Conservation (phyloP, 1,284 basidiomycete species). For the Pascua guehoae region DNA sequence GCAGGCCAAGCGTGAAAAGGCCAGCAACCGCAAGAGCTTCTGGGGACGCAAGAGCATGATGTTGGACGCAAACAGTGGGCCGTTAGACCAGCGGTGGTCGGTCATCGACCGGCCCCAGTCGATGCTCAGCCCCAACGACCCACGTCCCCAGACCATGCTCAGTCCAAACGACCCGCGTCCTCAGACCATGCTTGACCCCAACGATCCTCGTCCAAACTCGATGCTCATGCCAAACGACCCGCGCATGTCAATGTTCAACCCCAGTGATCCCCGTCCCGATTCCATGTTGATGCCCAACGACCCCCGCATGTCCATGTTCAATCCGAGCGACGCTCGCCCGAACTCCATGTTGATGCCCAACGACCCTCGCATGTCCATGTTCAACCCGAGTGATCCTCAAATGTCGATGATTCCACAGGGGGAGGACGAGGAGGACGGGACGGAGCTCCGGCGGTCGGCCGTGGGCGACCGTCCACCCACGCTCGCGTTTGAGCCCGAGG, state of each 20-base stretch:
- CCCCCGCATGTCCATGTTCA: constrained; percentile 4
- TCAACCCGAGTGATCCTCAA: neutral
- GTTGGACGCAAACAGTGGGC: neutral
- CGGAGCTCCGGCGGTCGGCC: neutral
- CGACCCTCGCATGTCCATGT: constrained; percentile 5
- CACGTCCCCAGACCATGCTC: neutral
- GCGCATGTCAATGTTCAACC: constrained; percentile 3
- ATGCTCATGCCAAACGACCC: neutral
- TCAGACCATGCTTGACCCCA: neutral
- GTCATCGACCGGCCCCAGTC: too few species aligned
- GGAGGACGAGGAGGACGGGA: neutral
- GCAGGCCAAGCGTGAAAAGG: neutral
- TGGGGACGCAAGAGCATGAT: constrained; percentile 4
- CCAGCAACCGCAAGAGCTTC: neutral
- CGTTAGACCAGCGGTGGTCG: neutral
- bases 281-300: neutral
- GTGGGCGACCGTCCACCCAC: constrained; percentile 10
- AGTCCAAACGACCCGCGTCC: neutral
- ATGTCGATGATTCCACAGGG: neutral
- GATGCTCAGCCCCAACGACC: too few species aligned
- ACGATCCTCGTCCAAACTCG: neutral
- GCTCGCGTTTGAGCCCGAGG: constrained; percentile 2
- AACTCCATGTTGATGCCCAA: neutral
- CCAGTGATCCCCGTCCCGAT: too few species aligned
- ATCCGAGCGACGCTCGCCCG: too few species aligned